Evolutionary conservation across 768 basidiomycete genomes (phyloP).

Genomic region (Asterophora parasitica): DNA sequence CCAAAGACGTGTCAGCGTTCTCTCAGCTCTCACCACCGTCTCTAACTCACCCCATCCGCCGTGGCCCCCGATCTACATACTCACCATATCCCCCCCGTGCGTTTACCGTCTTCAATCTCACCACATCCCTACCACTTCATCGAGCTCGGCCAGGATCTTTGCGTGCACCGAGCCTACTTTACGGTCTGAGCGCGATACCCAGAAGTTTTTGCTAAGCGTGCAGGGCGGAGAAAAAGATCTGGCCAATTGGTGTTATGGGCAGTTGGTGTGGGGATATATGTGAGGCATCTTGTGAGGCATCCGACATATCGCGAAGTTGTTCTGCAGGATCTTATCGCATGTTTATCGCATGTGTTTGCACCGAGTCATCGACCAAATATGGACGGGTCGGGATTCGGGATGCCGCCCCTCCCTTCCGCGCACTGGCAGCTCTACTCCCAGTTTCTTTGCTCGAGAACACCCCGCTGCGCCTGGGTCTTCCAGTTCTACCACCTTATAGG

Average conservation of each 20-base stretch:
- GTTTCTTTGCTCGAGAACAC: no score
- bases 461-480: no score
- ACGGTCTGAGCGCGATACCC: slow-evolving; percentile 80
- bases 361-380: no score
- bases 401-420: no score
- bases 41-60: no score
- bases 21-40: slow-evolving; percentile 15
- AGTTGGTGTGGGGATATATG: slow-evolving; percentile 23
- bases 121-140: slow-evolving; percentile 48
- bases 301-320: no score
- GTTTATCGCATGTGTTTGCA: no score
- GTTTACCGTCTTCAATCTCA: slow-evolving; percentile 41
- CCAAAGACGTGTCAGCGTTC: slow-evolving; percentile 1
- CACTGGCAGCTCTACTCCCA: no score
- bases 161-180: slow-evolving; percentile 57
- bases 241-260: slow-evolving; percentile 56
- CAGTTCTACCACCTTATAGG: no score
- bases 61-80: no score
- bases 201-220: slow-evolving; percentile 60
- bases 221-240: slow-evolving; percentile 53
- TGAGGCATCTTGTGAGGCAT: background rate
- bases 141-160: slow-evolving; percentile 49
- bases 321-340: no score
- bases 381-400: no score
- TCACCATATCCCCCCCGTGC: slow-evolving; percentile 41